Conservation (phyloP, 371 early-diverging fungal species). For the Neoconidiobolus thromboides region DNA sequence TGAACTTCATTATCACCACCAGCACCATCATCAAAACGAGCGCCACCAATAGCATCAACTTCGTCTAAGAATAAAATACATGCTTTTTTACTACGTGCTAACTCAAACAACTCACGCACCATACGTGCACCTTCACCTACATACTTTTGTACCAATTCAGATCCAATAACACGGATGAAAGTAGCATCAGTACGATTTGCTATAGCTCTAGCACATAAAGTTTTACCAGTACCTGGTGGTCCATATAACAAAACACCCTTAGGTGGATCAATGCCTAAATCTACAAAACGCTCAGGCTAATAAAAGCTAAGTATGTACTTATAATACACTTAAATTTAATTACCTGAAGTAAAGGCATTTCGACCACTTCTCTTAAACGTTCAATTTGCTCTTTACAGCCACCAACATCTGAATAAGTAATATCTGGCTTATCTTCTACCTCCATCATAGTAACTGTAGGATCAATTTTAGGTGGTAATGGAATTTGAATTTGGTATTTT, state of each 20-base stretch:
- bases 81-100: slow-evolving; percentile 97
- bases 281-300: slow-evolving; percentile 81
- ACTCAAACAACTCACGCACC: slow-evolving; percentile 99
- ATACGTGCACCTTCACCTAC: slow-evolving; percentile 99
- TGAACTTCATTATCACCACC: slow-evolving; percentile 99
- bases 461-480: slow-evolving; percentile 99
- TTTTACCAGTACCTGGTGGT: slow-evolving; percentile 99
- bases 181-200: slow-evolving; percentile 99
- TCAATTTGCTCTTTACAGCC: slow-evolving; percentile 99
- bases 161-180: slow-evolving; percentile 99
- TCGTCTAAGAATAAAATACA: slow-evolving; percentile 99
- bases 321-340: slow-evolving; percentile 8
- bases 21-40: slow-evolving; percentile 94
- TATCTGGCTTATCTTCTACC: slow-evolving; percentile 99
- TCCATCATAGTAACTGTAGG: slow-evolving; percentile 99
- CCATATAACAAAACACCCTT: slow-evolving; percentile 99
- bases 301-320: slow-evolving; percentile 2
- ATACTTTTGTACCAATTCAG: slow-evolving; percentile 98
- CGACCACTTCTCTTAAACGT: slow-evolving; percentile 99
- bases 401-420: slow-evolving; percentile 98
- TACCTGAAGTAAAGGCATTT: slow-evolving; percentile 88
- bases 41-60: slow-evolving; percentile 99
- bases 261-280: slow-evolving; percentile 91
- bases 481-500: slow-evolving; percentile 98
- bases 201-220: slow-evolving; percentile 98